These are phyloP conservation scores for Metarhizium humberi DNA, from an alignment of 2,329 filamentous ascomycete genomes.

Conservation along the genomic window DNA sequence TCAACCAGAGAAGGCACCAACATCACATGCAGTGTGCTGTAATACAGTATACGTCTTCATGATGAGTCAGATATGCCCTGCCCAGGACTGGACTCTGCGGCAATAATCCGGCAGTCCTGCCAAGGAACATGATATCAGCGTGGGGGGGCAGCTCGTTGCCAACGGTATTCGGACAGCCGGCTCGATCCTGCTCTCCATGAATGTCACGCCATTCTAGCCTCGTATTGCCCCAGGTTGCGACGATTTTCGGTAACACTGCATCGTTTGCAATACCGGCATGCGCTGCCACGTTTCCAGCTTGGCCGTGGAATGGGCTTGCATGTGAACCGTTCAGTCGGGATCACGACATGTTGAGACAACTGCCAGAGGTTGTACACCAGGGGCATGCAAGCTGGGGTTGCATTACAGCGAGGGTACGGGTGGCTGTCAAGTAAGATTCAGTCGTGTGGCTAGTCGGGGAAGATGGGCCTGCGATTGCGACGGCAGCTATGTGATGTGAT, in stretches of 20 bases:
- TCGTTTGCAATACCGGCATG: not conserved
- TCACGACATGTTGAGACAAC: not conserved
- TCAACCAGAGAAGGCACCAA: not conserved
- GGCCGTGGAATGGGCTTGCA: not conserved
- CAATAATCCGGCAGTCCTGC: too few species aligned
- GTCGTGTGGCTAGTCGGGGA: not conserved
- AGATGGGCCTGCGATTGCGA: not conserved
- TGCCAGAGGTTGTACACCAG: not conserved
- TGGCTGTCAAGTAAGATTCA: not conserved
- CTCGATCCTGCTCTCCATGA: not conserved
- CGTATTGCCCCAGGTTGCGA: not conserved
- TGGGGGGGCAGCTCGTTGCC: too few species aligned
- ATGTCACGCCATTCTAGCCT: not conserved
- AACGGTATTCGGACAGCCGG: too few species aligned
- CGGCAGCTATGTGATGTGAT: not conserved
- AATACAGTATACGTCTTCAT: too few species aligned
- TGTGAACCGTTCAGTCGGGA: not conserved
- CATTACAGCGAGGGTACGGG: not conserved
- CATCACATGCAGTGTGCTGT: too few species aligned
- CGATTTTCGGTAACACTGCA: not conserved
- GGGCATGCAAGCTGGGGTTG: not conserved
- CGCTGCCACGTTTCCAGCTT: not conserved
- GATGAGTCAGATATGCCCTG: not conserved
- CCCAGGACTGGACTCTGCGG: too few species aligned
- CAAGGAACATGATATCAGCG: too few species aligned